Evolutionary conservation across 2,329 filamentous ascomycete genomes (phyloP).

Genomic region (Ophiostoma quercus): DNA sequence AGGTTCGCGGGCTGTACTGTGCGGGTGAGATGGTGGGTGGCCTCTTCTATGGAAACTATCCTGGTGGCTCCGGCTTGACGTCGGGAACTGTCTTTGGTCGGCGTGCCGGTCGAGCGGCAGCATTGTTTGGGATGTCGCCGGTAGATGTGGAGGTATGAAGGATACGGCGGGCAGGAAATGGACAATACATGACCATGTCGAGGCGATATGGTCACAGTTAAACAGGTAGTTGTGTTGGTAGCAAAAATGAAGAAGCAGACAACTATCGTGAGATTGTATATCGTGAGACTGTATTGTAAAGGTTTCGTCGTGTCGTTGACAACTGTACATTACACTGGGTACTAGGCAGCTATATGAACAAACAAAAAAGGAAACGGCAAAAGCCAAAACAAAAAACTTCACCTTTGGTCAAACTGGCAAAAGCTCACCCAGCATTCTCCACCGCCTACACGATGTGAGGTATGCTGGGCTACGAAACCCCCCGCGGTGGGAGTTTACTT

Average conservation of each 20-base stretch:
- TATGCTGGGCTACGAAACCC: background rate
- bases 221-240: background rate
- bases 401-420: background rate
- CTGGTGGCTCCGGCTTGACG: conserved; percentile 48
- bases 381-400: background rate
- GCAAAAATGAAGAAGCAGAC: background rate
- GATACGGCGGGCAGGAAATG: too few species aligned
- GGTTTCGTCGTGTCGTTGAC: background rate
- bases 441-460: background rate
- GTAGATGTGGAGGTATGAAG: background rate
- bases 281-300: background rate
- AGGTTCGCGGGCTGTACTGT: conserved; percentile 54
- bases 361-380: background rate
- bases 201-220: background rate
- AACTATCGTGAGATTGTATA: background rate
- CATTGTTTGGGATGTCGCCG: background rate
- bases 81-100: background rate
- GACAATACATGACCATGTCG: too few species aligned
- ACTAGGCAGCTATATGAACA: background rate
- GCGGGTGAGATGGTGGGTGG: conserved; percentile 63
- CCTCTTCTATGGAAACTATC: conserved; percentile 59
- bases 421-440: background rate
- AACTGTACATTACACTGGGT: background rate
- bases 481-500: too few species aligned
- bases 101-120: background rate